Base-by-base conservation (phyloP, 2,329 filamentous ascomycete species). In the Claviceps purpurea region DNA sequence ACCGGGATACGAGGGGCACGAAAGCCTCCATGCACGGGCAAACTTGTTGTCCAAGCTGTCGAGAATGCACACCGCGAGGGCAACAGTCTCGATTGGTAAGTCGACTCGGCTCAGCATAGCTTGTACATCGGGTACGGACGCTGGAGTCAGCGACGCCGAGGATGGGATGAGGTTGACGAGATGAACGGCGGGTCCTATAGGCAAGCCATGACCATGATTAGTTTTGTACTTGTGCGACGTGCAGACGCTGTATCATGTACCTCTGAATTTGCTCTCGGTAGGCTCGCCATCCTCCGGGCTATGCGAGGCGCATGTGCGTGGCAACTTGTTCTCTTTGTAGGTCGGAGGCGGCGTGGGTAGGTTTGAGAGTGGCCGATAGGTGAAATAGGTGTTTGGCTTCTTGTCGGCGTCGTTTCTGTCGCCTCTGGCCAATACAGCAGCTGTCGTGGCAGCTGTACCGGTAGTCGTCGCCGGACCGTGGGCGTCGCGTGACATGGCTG, bases 311-410 rank as follows among this genome's bases (percentile, higher is more conserved):
- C n/a, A 30, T 10, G 51, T 64, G 62, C 46, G 70, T 42, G 64
- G 61, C 30, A 69, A 68, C 38, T 70, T 72, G 11, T 71, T 71
- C 56, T 62, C 65, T 50, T 60, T 64, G 51, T 73, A 74, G 45
- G 78, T 82, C 11, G 74, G 75, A 45, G 82, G 82, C 56, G 82
- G 82, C 50, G 82, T 85, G 22, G 82, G 82, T 22, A 85, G 73
- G 64, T 81, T 83, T 34, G 81, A 85, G 50, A 85, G 71, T 10
- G 82, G 82, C 47, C 79, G 76, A 65, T 85, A 85, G 57, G 80
- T 82, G 60, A 82, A 81, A 65, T 78, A 79, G 56, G 73, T 72
- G 54, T 74, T 71, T 52, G 75, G 43, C 39, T 11, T 26, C n/a
- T 40, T 16, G 47, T 22, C 11, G 22, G 16, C n/a, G 8, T 24